phyloP scores from a whole-genome alignment of 257 asterid species.

The Rhazya stricta region DNA sequence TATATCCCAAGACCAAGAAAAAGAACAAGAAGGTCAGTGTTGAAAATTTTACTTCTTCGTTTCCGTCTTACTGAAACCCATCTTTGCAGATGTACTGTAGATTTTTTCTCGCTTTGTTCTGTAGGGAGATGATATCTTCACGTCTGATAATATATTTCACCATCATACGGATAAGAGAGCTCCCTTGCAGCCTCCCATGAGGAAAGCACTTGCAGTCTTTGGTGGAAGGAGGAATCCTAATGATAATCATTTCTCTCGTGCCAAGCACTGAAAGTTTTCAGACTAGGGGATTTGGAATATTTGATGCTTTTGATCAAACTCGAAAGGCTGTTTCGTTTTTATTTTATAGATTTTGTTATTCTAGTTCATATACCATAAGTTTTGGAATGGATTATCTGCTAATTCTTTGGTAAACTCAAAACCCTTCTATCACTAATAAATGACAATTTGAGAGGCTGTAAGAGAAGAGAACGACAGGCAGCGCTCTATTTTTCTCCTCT shows the following conservation, averaged over 20 bases:
- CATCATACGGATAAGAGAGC: constrained; percentile 68
- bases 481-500: too few relatives aligned
- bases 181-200: constrained; percentile 83
- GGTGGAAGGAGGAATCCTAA: constrained; percentile 89
- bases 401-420: too few relatives aligned
- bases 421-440: too few relatives aligned
- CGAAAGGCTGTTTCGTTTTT: background rate
- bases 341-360: background rate
- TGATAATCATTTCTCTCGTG: constrained; percentile 75
- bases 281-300: background rate
- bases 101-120: constrained; percentile 7
- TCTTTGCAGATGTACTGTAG: background rate
- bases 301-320: background rate
- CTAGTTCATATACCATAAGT: background rate
- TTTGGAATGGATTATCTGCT: background rate
- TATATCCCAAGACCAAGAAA: constrained; percentile 81
- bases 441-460: too few relatives aligned
- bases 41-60: background rate
- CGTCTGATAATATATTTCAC: constrained; percentile 57
- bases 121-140: constrained; percentile 57
- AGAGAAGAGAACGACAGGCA: too few relatives aligned
- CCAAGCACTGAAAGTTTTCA: constrained; percentile 38
- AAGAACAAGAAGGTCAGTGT: constrained; percentile 63
- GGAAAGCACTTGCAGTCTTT: constrained; percentile 89
- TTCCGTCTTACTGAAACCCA: background rate